These are phyloP conservation scores for Macrolepiota dolichaula DNA, from an alignment of 768 basidiomycete species.

Conservation along the genomic window DNA sequence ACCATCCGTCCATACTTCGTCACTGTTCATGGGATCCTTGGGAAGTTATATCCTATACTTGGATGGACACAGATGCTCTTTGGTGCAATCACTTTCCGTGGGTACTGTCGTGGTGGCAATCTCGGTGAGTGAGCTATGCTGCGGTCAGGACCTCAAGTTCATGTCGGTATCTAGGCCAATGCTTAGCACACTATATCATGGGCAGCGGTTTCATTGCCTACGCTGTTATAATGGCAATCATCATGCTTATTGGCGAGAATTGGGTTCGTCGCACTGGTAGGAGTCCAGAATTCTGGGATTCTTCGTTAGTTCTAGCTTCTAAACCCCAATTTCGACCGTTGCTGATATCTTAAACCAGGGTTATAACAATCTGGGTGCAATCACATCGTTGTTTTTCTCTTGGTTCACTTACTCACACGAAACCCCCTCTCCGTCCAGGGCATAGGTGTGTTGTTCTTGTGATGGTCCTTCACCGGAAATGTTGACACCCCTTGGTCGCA, in stretches of 20 bases:
- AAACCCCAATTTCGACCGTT: background rate
- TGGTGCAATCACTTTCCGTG: conserved; percentile 69
- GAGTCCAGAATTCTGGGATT: conserved; percentile 87
- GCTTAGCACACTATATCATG: conserved; percentile 87
- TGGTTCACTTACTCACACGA: background rate
- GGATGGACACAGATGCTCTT: conserved; percentile 92
- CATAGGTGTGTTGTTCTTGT: conserved; percentile 42
- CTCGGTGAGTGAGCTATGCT: conserved; percentile 36
- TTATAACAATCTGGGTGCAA: conserved; percentile 53
- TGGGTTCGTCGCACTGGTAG: conserved; percentile 71
- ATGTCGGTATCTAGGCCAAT: conserved; percentile 50
- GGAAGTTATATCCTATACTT: conserved; percentile 78
- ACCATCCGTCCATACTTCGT: conserved; percentile 72
- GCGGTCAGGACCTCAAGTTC: background rate
- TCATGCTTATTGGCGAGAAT: conserved; percentile 71
- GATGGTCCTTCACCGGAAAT: background rate
- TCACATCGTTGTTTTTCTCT: background rate
- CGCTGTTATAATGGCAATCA: conserved; percentile 74
- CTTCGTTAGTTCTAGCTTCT: conserved; percentile 45
- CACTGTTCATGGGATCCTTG: conserved; percentile 69
- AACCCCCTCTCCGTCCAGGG: conserved; percentile 33
- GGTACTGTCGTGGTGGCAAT: conserved; percentile 76
- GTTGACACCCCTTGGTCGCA: conserved; percentile 11
- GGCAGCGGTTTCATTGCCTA: conserved; percentile 91
- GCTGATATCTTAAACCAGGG: conserved; percentile 19